phyloP scores from a whole-genome alignment of 164 flowering plant species.

The Piper betle region DNA sequence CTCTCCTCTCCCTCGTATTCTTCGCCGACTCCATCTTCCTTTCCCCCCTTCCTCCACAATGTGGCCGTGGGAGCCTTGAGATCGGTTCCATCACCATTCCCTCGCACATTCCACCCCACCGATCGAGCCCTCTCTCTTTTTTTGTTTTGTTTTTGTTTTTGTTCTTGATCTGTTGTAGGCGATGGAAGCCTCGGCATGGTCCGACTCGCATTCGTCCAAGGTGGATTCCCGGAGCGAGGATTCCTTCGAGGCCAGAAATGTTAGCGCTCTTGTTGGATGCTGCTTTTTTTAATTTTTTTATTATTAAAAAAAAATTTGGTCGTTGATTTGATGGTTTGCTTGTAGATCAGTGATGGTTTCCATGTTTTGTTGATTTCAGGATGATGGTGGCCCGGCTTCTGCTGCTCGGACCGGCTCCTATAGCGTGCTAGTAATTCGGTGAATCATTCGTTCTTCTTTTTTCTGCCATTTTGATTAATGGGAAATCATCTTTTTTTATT shows the following conservation, averaged over 20 bases:
- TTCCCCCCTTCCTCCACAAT: no score
- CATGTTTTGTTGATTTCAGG: background rate
- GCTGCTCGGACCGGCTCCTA: background rate
- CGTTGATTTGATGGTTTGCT: background rate
- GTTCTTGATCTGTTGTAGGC: no score
- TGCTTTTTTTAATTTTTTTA: background rate
- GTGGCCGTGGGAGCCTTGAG: no score
- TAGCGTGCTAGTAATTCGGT: background rate
- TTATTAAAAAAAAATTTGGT: background rate
- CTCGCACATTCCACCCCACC: no score
- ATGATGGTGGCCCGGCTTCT: background rate
- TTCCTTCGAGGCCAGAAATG: background rate
- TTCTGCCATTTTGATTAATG: no score
- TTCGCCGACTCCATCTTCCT: no score
- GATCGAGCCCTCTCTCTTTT: no score
- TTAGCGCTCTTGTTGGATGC: background rate
- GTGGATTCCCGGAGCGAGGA: slow-evolving; percentile 1
- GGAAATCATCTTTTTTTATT: no score
- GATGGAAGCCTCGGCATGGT: no score
- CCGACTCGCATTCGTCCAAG: background rate
- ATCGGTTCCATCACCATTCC: no score
- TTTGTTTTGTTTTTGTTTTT: no score
- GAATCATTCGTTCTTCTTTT: background rate
- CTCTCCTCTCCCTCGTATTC: no score
- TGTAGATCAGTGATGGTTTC: background rate